A percentile compares a stretch with the other conserved stretches of the same genome.
Evolutionary conservation across 768 basidiomycete genomes (phyloP).

Genomic region (Gyrodon lividus): DNA sequence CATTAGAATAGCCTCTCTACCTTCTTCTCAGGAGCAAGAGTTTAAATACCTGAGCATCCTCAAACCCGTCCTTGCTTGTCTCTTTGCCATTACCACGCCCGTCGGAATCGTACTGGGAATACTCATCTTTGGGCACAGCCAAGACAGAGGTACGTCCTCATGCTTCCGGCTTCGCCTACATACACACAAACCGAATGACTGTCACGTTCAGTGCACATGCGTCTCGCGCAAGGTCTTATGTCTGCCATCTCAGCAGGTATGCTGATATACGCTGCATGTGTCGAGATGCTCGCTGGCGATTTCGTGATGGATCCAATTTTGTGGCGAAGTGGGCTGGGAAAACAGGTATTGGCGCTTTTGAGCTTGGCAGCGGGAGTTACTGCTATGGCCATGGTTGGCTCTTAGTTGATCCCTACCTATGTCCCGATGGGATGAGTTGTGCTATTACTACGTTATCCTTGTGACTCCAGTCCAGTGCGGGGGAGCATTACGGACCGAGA

Average conservation of each 20-base stretch:
- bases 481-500: no score
- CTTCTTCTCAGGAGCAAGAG: constrained; percentile 34
- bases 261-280: constrained; percentile 79
- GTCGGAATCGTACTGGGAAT: constrained; percentile 64
- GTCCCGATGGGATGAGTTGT: background rate
- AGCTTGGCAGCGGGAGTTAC: constrained; percentile 61
- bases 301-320: constrained; percentile 69
- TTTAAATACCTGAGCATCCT: constrained; percentile 34
- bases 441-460: background rate
- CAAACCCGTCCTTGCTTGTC: constrained; percentile 51
- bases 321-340: constrained; percentile 37
- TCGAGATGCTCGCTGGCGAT: constrained; percentile 86
- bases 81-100: constrained; percentile 77
- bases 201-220: constrained; percentile 40
- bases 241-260: constrained; percentile 81
- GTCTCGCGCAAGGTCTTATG: constrained; percentile 69
- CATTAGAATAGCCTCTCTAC: constrained; percentile 72
- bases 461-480: no score
- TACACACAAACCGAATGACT: background rate
- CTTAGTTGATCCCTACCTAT: background rate
- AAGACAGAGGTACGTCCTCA: constrained; percentile 24
- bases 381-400: constrained; percentile 62
- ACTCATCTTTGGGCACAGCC: constrained; percentile 39
- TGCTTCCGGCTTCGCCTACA: background rate
- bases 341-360: constrained; percentile 54